A percentile compares a stretch with the other conserved stretches of the same genome.
These are phyloP conservation scores for Ustilago vetiveriae DNA, from an alignment of 1,284 basidiomycete species.

Conservation along the genomic window DNA sequence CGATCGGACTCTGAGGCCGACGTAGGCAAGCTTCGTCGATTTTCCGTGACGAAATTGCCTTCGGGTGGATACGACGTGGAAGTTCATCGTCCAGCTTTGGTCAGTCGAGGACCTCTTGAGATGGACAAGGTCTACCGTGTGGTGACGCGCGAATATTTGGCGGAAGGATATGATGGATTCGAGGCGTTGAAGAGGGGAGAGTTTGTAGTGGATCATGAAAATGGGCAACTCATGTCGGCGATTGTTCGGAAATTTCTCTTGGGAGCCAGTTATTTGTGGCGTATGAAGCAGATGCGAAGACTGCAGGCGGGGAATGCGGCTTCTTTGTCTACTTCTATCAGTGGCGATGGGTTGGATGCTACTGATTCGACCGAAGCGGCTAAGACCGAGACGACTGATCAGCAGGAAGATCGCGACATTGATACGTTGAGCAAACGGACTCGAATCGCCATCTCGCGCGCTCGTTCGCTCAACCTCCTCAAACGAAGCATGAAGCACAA, in stretches of 20 bases:
- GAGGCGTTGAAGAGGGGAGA: slow-evolving; percentile 75
- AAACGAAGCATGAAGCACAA: slow-evolving; percentile 26
- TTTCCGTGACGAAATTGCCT: slow-evolving; percentile 31
- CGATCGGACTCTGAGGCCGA: slow-evolving; percentile 3
- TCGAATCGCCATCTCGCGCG: slow-evolving; percentile 26
- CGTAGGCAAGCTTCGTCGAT: slow-evolving; percentile 24
- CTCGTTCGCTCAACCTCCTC: slow-evolving; percentile 26
- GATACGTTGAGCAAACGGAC: slow-evolving; percentile 27
- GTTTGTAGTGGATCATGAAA: slow-evolving; percentile 84
- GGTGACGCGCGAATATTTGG: slow-evolving; percentile 80
- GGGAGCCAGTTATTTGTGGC: slow-evolving; percentile 69
- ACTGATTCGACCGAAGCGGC: not conserved
- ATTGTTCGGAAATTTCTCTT: slow-evolving; percentile 86
- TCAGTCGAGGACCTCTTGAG: slow-evolving; percentile 41
- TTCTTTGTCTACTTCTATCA: not conserved
- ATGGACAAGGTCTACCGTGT: slow-evolving; percentile 73
- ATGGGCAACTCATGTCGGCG: slow-evolving; percentile 80
- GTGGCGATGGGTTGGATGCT: not conserved
- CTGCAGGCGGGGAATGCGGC: slow-evolving; percentile 11
- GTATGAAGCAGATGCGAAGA: slow-evolving; percentile 49
- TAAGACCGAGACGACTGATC: not conserved
- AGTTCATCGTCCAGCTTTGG: slow-evolving; percentile 41
- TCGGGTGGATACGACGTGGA: slow-evolving; percentile 37
- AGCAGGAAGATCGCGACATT: not conserved
- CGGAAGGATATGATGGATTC: slow-evolving; percentile 79